Evolutionary conservation across 148 eudicot species (phyloP), one percentile per base, ranked within the genome.

Genomic region (Dysphania ambrosioides): DNA sequence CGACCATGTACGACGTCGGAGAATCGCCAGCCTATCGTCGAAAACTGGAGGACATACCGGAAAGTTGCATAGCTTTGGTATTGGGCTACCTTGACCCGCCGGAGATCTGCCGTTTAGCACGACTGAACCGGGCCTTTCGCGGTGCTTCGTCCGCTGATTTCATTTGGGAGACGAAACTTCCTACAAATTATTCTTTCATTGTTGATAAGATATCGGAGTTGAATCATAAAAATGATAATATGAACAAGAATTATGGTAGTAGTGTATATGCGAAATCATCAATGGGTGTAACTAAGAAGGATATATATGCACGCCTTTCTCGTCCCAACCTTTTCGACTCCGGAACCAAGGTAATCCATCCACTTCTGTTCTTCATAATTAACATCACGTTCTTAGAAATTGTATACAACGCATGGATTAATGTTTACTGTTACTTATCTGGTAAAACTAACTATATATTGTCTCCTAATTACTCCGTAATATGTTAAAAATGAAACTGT

Each of bases 101-200:
- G 26, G 91, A 92, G 81, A 92, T 94, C 75, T 93, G 96, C 79
- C 81, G 85, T 29, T 71, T 94, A 60, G 97, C 98, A 49, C 77
- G 85, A 1, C 77, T 94, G 0, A 94, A 85, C 31, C 82, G 85
- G 78, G 88, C 93, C 13, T 94, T 94, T 58, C 79, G 89, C 2
- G 82, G 87, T 0, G 98, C 98, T 2, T 87, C 98, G 0, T 83
- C 96, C 0, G 91, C 98, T 30, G 98, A 94, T 81, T 91, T 94
- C 72, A 87, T 94, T 3, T 94, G 98, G 98, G 86, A 81, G 24
- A 23, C 78, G 16, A 94, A 94, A 72, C 81, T 92, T 81, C 98
- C 98, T 11, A 34, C 77, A 0, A 90, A 84, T 71, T 94, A 87
- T 36, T n/a, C 27, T 7, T 87, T 80, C 76, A 76, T 94, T 31